Percentiles rank a stretch among this genome's conserved stretches.
Evolutionary conservation across 192 early-diverging fungal genomes (phyloP).

Genomic region (Backusella tuberculispora): DNA sequence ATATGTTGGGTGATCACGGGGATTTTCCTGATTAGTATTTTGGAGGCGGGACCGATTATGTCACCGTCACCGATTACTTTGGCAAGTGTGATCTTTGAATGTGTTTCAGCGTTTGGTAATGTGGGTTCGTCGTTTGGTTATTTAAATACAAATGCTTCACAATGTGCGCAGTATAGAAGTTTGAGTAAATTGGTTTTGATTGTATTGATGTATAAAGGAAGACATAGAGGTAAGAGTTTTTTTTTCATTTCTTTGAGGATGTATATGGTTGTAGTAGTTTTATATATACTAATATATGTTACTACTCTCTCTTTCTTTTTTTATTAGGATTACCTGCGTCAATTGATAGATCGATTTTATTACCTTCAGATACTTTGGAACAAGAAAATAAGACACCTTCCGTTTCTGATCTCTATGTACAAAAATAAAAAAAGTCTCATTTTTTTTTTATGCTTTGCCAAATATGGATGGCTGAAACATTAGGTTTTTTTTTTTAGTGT

Average conservation of each 20-base stretch:
- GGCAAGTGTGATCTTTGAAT: constrained; percentile 32
- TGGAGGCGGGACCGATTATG: constrained; percentile 34
- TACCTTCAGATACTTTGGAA: constrained; percentile 40
- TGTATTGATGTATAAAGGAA: constrained; percentile 37
- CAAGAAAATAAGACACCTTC: constrained; percentile 13
- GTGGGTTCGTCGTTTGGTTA: constrained; percentile 38
- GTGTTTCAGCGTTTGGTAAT: constrained; percentile 41
- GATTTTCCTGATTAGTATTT: constrained; percentile 30
- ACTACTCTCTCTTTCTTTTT: not conserved
- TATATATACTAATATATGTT: not conserved
- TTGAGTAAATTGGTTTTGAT: constrained; percentile 39
- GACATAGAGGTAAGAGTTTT: constrained; percentile 36
- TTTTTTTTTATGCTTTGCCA: too few relatives aligned
- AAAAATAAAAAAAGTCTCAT: constrained; percentile 8
- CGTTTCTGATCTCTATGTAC: not conserved
- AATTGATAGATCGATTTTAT: constrained; percentile 41
- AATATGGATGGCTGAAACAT: not conserved
- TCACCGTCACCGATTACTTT: constrained; percentile 32
- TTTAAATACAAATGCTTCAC: constrained; percentile 25
- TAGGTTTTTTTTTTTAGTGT: not conserved
- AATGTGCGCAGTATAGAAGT: constrained; percentile 26
- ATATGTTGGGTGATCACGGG: constrained; percentile 39
- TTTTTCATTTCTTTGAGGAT: not conserved
- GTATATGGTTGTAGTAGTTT: too few relatives aligned
- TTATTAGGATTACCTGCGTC: constrained; percentile 38